Base-by-base conservation (phyloP, 73 alveolate species). In the Loxodes magnus region DNA sequence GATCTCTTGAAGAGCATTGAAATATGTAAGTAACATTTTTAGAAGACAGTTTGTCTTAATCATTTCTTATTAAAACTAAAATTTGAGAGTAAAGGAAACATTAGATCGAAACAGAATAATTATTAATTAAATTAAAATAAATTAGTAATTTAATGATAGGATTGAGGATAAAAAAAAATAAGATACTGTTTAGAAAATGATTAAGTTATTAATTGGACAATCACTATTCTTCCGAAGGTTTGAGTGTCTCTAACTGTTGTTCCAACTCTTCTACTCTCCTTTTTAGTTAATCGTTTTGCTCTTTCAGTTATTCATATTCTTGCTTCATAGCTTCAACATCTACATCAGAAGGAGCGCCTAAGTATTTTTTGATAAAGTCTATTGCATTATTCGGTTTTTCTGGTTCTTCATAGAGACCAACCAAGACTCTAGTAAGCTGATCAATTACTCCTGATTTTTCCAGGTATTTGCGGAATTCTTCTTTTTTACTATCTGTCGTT, bases 311-410 rank as follows among this genome's bases (percentile, higher is more conserved):
- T 53, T 82, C 91, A 67, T 87, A 76, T 51, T 87, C 97, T 16
- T 71, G 73, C 55, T 73, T 77, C 39, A 87, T 69, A 24, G 65
- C 51, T 19, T 87, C 97, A 16, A 77, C 88, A 63, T 87, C 97
- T 14, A 82, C 73, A 51, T 87, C 97, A 27, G 88, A 75, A 4
- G 97, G 95, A 29, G 93, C 88, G 12, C 97, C 92, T 38, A 87
- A 51, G 57, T 74, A 72, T 39, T 65, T 67, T 58, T 87, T 87
- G 37, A 87, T 71, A 71, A 77, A 87, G 15, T 85, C 96, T 23
- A 77, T 68, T 16, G 98, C 95, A 72, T 72, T 77, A 54, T 63
- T 39, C 42, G 98, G 98, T 66, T 86, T 89, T 60, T 86, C 96
- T 55, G 90, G 84, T 52, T 89, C 96, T 51, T 89, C 98, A 66